A percentile compares a stretch with the other conserved stretches of the same genome.
These are phyloP conservation scores for Globisporangium iwayamae DNA, from an alignment of 352 stramenopile species.

Conservation along the genomic window DNA sequence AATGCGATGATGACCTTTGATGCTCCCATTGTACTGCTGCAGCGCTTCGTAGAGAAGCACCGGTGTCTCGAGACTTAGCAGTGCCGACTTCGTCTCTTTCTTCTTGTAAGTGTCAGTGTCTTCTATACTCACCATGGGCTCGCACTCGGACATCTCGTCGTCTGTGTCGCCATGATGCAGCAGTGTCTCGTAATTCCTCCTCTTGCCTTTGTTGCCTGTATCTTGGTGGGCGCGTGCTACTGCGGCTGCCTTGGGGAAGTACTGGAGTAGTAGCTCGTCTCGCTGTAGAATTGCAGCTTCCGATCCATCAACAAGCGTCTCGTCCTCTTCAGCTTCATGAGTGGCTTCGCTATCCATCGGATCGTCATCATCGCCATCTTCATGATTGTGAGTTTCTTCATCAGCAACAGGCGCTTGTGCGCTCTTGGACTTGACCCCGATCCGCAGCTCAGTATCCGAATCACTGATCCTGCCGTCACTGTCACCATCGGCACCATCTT, in stretches of 20 bases:
- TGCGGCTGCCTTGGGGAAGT: constrained; percentile 25
- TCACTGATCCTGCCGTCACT: constrained; percentile 6
- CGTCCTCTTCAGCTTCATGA: background rate
- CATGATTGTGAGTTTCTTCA: background rate
- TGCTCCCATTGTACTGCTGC: background rate
- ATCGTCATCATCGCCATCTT: constrained; percentile 10
- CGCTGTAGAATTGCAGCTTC: constrained; percentile 8
- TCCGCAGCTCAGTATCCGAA: background rate
- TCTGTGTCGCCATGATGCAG: background rate
- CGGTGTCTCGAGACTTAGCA: constrained; percentile 13
- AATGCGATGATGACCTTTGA: constrained; percentile 16
- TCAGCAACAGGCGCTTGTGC: background rate
- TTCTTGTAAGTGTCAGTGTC: background rate
- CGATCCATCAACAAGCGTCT: background rate
- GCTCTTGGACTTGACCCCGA: background rate
- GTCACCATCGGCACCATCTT: background rate
- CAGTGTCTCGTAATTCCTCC: background rate
- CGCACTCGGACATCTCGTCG: constrained; percentile 12
- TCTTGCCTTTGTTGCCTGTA: constrained; percentile 4
- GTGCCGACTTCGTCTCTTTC: background rate
- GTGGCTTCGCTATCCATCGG: background rate
- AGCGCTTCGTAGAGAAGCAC: background rate
- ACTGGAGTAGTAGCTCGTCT: constrained; percentile 42
- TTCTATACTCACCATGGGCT: background rate
- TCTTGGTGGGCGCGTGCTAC: background rate